Evolutionary conservation across 2,329 filamentous ascomycete species (phyloP), one percentile per base, ranked within the genome.

Genomic region (Immersiporthe knoxdaviesiana): DNA sequence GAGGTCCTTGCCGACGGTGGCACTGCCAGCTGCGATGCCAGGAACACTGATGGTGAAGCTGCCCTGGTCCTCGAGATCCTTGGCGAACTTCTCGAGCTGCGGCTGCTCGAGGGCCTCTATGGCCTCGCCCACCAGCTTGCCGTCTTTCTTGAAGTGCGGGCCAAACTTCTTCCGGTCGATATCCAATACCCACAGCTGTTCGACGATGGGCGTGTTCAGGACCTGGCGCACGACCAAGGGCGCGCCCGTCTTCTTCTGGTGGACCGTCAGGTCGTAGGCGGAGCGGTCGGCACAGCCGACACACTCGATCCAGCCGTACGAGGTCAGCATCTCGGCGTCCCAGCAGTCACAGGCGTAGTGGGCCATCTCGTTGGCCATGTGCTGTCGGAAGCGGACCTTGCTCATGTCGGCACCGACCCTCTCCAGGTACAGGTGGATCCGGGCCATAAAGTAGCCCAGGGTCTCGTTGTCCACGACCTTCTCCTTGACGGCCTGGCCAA

Each of bases 321-420:
- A 94, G 69, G 93, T 98, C 72, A 92, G 85, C 67, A 99, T 84
- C 81, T 99, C 96, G 18, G 94, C 95, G 80, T 99, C 96, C 96
- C 96, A 98, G 84, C 96, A 99, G 83, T 99, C 96, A 68, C 90
- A 88, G 61, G 96, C 96, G 79, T 99, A 99, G 82, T 99, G 96
- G 21, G 96, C 87, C 86, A 88, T 88, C 77, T 88, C 86, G 75
- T 88, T 88, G 70, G 82, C 83, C 94, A 99, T 97, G 82, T 99
- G 96, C 82, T 99, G 96, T 77, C 96, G 90, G 87, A 98, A 98
- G 66, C 96, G 92, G 75, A 98, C 88, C 85, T 98, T 99, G 73
- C 84, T 87, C 78, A 89, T 85, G 79, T 98, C 95, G 62, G 97
- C 86, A 77, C 96, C 96, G 74, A 99, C 91, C 81, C 91, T 94